Conservation (phyloP, 768 basidiomycete species). For the Kwoniella botswanensis region DNA sequence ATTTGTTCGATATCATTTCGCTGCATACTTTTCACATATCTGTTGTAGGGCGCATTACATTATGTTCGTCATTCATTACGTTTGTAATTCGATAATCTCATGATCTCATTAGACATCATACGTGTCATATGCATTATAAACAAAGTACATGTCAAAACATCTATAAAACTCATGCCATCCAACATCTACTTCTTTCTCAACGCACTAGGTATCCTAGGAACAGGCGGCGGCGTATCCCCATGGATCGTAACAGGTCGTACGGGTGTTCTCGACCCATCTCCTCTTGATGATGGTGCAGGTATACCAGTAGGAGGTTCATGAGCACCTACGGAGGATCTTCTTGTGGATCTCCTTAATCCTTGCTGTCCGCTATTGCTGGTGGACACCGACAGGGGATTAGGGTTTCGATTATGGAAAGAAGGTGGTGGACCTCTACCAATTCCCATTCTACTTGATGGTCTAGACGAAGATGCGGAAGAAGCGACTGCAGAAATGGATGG, state of each 20-base stretch:
- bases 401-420: conserved; percentile 14
- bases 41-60: too few species aligned
- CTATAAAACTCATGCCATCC: not conserved
- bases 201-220: conserved; percentile 50
- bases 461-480: conserved; percentile 16
- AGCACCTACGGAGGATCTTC: conserved; percentile 37
- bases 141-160: not conserved
- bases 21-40: too few species aligned
- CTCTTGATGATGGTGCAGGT: conserved; percentile 29
- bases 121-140: not conserved
- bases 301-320: conserved; percentile 34
- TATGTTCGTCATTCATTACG: too few species aligned
- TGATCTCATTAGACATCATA: too few species aligned
- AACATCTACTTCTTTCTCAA: conserved; percentile 15
- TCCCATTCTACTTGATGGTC: conserved; percentile 14
- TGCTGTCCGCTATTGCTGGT: not conserved
- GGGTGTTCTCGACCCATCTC: conserved; percentile 12
- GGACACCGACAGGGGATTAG: conserved; percentile 8
- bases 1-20: too few species aligned
- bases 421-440: conserved; percentile 45
- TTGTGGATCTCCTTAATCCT: conserved; percentile 16
- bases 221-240: conserved; percentile 42
- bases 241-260: conserved; percentile 41
- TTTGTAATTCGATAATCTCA: too few species aligned
- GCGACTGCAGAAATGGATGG: conserved; percentile 17